Conservation (phyloP, 2,329 filamentous ascomycete genomes). For the Colletotrichum sansevieriae region DNA sequence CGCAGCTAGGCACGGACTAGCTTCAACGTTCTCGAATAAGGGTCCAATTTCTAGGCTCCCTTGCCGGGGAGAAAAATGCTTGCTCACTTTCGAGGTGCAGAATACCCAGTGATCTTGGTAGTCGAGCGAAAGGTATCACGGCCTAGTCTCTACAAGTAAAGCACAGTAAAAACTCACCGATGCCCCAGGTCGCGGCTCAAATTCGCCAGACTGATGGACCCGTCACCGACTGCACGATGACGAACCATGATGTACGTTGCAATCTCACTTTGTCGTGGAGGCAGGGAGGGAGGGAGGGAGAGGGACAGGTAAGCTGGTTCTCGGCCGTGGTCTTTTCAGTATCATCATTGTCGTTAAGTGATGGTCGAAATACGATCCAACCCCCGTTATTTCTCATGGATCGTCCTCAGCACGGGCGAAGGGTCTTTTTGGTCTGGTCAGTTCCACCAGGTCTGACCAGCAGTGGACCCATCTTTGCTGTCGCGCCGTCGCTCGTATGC, state of each 20-base stretch:
- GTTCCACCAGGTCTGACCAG: constrained; percentile 18
- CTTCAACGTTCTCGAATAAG: constrained; percentile 20
- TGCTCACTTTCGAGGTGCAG: neutral
- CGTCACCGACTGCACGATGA: constrained; percentile 32
- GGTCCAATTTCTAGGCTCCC: neutral
- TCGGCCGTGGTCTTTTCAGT: neutral
- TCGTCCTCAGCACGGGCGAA: constrained; percentile 7
- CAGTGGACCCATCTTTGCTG: constrained; percentile 1
- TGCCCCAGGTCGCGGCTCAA: neutral
- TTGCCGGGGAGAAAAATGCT: too few relatives aligned
- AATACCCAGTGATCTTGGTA: constrained; percentile 19
- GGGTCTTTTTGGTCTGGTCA: constrained; percentile 5
- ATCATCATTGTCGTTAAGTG: neutral
- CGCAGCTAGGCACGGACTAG: neutral
- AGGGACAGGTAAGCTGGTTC: neutral
- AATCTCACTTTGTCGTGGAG: constrained; percentile 6
- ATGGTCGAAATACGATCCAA: neutral
- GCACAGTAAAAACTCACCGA: neutral
- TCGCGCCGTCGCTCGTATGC: constrained; percentile 8
- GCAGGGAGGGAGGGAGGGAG: neutral
- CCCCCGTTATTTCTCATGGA: neutral
- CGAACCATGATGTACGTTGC: constrained; percentile 31
- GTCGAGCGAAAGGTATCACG: constrained; percentile 8
- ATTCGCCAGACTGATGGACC: neutral
- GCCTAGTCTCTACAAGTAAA: neutral